Evolutionary conservation across 2,329 filamentous ascomycete species (phyloP).

Genomic region (Apiospora arundinis): DNA sequence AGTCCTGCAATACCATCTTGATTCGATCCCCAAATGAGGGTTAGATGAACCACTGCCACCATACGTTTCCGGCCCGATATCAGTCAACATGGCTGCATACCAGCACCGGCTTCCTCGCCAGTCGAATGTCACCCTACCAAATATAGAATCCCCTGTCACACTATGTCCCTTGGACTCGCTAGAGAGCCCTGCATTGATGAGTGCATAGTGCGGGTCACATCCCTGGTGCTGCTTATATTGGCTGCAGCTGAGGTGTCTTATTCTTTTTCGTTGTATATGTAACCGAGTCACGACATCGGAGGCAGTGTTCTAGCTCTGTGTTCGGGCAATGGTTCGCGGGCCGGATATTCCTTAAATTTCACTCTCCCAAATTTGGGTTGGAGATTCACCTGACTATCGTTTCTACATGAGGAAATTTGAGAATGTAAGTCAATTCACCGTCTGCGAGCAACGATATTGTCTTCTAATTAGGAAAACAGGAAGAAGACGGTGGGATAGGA

Average conservation of each 20-base stretch:
- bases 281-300: conserved; percentile 3
- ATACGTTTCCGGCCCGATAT: background rate
- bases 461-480: background rate
- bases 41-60: conserved; percentile 1
- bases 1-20: conserved; percentile 3
- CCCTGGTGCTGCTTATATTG: conserved; percentile 6
- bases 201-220: background rate
- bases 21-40: conserved; percentile 2
- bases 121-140: background rate
- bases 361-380: background rate
- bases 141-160: background rate
- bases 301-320: background rate
- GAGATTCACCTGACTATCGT: background rate
- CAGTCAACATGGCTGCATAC: background rate
- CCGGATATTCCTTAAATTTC: background rate
- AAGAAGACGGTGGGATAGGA: background rate
- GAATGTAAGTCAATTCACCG: background rate
- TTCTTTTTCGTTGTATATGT: background rate
- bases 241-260: background rate
- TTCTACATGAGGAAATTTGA: background rate
- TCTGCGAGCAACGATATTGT: background rate
- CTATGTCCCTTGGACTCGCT: background rate
- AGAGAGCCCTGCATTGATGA: background rate
- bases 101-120: background rate
- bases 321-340: background rate